Base-by-base conservation (phyloP, 176 grass and related monocot species). In the Melocanna baccifera region DNA sequence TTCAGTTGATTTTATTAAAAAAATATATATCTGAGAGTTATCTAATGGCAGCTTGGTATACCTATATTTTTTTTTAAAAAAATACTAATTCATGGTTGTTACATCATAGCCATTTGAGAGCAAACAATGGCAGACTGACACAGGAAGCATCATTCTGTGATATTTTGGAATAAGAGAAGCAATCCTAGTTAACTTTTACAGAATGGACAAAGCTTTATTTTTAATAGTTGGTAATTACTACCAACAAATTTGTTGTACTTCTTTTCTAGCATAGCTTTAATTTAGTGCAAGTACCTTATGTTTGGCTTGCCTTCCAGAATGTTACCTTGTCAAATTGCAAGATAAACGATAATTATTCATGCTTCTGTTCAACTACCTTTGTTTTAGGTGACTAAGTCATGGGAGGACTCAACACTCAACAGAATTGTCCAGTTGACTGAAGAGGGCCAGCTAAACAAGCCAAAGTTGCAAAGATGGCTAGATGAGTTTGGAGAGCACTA, bases 401-500 rank as follows among this genome's bases (percentile, higher is more conserved):
- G 96, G 96, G 87, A 98, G 67, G 91, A 98, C 52, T 98, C 96
- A 45, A 98, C 96, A 80, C 75, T 98, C 52, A 98, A 98, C 79
- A 98, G 87, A 87, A 98, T 98, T 82, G 89, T 95, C 16, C 89
- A 95, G 70, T 87, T 98, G 77, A 93, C 96, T 7, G 91, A 85
- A 90, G 96, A 98, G 91, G 93, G 96, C 14, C 93, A 98, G 86
- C 84, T 98, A 76, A 98, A 90, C 81, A 98, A 98, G 77, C 96
- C 96, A 80, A 98, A 93, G 53, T 66, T 98, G 72, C 92, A 98
- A 91, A 95, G 96, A 81, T 98, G 96, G 96, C 81, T 98, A 80
- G 96, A 98, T 83, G 93, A 98, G 69, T 98, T 98, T 89, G 96
- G 96, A 65, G 96, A 98, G 78, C 58, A 92, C 50, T 98, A 98